Percentiles rank a stretch among this genome's conserved stretches.
Conservation (phyloP, 1,139 yeast genomes). For the Debaryomyces nepalensis region DNA sequence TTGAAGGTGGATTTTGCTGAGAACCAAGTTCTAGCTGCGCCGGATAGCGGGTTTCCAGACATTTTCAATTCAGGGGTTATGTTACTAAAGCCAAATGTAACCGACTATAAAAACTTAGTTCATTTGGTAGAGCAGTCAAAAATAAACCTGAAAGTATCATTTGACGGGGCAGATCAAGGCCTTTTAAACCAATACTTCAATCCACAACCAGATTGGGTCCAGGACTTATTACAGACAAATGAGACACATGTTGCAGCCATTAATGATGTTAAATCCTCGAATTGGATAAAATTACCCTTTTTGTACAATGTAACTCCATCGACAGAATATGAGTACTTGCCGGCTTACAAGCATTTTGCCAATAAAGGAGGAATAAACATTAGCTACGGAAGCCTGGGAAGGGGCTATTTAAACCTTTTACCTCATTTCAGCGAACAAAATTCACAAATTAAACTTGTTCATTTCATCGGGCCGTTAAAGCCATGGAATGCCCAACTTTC, state of each 20-base stretch:
- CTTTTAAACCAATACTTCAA: conserved; percentile 81
- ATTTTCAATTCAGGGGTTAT: conserved; percentile 90
- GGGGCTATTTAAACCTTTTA: conserved; percentile 34
- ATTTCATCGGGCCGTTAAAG: conserved; percentile 79
- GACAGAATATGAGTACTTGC: conserved; percentile 79
- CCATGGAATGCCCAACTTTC: conserved; percentile 65
- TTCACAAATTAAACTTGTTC: conserved; percentile 61
- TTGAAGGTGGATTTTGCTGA: conserved; percentile 37
- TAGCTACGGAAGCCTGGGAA: conserved; percentile 22
- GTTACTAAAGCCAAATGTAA: conserved; percentile 60
- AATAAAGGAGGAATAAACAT: conserved; percentile 17
- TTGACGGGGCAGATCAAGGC: conserved; percentile 98
- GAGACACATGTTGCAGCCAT: conserved; percentile 15
- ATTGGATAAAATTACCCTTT: conserved; percentile 79
- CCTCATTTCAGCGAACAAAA: conserved; percentile 25
- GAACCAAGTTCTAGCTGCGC: conserved; percentile 68
- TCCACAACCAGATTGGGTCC: conserved; percentile 49
- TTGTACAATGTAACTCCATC: conserved; percentile 85
- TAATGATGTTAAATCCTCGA: conserved; percentile 23
- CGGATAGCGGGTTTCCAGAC: conserved; percentile 97
- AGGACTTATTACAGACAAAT: conserved; percentile 17
- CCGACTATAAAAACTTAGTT: conserved; percentile 50
- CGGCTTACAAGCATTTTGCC: conserved; percentile 71
- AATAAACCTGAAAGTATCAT: conserved; percentile 47
- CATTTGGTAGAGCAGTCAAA: conserved; percentile 32